A percentile compares a stretch with the other conserved stretches of the same genome.
Evolutionary conservation across 2,329 filamentous ascomycete species (phyloP).

Genomic region (Sclerotinia spermophila): DNA sequence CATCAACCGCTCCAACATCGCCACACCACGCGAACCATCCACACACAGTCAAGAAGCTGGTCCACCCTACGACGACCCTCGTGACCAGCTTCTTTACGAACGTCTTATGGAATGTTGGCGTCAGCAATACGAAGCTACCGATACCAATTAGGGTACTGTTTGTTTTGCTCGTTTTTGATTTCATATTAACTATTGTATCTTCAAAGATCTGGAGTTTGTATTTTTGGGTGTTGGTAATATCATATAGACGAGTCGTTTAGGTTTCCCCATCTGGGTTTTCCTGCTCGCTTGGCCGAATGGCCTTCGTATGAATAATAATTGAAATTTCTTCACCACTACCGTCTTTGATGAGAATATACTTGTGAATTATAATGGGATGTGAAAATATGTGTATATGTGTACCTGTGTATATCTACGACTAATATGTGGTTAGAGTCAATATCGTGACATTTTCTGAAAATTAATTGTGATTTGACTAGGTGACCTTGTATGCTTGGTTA

Average conservation of each 20-base stretch:
- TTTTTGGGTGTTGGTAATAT: neutral
- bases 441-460: neutral
- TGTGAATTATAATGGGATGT: neutral
- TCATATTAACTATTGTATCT: neutral
- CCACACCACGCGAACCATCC: too few relatives aligned
- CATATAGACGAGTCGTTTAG: neutral
- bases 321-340: neutral
- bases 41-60: too few relatives aligned
- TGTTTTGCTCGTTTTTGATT: neutral
- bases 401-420: too few relatives aligned
- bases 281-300: neutral
- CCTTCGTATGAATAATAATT: neutral
- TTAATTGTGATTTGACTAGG: neutral
- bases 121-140: too few relatives aligned
- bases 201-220: neutral
- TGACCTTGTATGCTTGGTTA: neutral
- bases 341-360: neutral
- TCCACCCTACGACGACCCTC: too few relatives aligned
- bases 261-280: neutral
- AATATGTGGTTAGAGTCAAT: neutral
- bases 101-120: too few relatives aligned
- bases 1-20: too few relatives aligned
- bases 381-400: neutral
- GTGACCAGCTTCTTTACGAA: too few relatives aligned
- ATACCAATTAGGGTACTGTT: too few relatives aligned